Evolutionary conservation across 225 moss, liverwort and hornwort genomes (phyloP).

Genomic region (Takakia lepidozioides): DNA sequence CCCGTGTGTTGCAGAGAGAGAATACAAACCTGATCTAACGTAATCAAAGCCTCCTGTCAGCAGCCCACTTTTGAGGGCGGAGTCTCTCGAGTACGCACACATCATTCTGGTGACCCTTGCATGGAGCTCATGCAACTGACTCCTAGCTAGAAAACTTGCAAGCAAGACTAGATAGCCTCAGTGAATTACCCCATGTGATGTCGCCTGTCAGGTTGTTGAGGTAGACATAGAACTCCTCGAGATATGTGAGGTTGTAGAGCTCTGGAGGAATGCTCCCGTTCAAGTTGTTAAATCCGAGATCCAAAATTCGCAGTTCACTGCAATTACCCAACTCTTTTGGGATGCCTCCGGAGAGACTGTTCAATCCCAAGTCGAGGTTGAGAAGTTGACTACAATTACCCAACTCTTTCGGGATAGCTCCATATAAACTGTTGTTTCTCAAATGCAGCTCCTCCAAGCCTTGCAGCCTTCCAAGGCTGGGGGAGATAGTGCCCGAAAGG

Average conservation of each 20-base stretch:
- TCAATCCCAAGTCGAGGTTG: slow-evolving; percentile 21
- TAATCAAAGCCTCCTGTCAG: too few species aligned
- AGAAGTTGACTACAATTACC: slow-evolving; percentile 32
- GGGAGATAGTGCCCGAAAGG: slow-evolving; percentile 20
- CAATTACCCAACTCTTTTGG: too few species aligned
- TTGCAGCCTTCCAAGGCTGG: slow-evolving; percentile 22
- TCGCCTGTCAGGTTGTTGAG: slow-evolving; percentile 31
- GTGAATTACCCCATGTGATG: neutral
- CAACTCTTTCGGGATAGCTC: too few species aligned
- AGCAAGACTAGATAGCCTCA: too few species aligned
- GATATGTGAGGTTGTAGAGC: slow-evolving; percentile 30
- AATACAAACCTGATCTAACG: too few species aligned
- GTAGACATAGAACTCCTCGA: slow-evolving; percentile 30
- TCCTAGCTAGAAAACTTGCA: too few species aligned
- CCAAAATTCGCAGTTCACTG: slow-evolving; percentile 33
- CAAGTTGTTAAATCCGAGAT: slow-evolving; percentile 27
- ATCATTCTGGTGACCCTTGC: too few species aligned
- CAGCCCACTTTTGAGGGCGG: too few species aligned
- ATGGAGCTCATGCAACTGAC: too few species aligned
- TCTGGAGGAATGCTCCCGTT: slow-evolving; percentile 18
- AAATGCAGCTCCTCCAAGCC: slow-evolving; percentile 34
- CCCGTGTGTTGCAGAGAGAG: too few species aligned
- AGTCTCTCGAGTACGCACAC: too few species aligned
- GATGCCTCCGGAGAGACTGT: slow-evolving; percentile 21
- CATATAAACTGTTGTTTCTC: slow-evolving; percentile 21